phyloP scores from a whole-genome alignment of 768 basidiomycete genomes.

The Lentinula detonsa region DNA sequence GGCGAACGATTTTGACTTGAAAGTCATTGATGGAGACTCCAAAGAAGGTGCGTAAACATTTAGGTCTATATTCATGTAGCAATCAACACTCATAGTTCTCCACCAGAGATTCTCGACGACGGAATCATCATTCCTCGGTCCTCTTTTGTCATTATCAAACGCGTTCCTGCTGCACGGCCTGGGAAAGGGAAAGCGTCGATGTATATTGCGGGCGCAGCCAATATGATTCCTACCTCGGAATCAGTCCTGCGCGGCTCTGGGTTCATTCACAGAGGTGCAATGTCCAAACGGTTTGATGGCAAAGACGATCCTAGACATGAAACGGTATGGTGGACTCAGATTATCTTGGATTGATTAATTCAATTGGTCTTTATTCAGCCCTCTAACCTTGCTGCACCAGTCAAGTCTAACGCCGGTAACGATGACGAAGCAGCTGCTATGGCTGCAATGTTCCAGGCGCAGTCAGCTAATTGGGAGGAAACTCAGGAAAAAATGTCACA shows the following conservation, averaged over 20 bases:
- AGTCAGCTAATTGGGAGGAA: conserved; percentile 95
- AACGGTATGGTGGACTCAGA: conserved; percentile 25
- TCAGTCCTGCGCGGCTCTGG: conserved; percentile 33
- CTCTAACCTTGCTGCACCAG: conserved; percentile 18
- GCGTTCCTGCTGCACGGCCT: conserved; percentile 50
- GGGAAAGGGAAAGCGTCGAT: conserved; percentile 25
- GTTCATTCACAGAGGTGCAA: conserved; percentile 65
- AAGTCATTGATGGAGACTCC: conserved; percentile 75
- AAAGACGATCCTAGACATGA: conserved; percentile 51
- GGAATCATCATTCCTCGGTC: conserved; percentile 88
- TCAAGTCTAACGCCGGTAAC: conserved; percentile 41
- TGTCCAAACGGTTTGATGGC: conserved; percentile 88
- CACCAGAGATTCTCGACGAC: conserved; percentile 82
- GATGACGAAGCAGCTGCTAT: conserved; percentile 93
- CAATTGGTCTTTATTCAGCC: neutral
- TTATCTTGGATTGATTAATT: conserved; percentile 11
- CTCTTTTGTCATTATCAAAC: conserved; percentile 89
- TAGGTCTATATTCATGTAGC: neutral
- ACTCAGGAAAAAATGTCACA: conserved; percentile 99
- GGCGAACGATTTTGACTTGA: conserved; percentile 95
- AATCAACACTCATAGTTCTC: neutral
- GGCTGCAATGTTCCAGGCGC: conserved; percentile 96
- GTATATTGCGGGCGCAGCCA: conserved; percentile 29
- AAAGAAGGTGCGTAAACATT: conserved; percentile 68
- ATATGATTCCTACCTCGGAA: conserved; percentile 46